Base-by-base conservation (phyloP, 306 rosid species). In the Gleditsia sinensis region DNA sequence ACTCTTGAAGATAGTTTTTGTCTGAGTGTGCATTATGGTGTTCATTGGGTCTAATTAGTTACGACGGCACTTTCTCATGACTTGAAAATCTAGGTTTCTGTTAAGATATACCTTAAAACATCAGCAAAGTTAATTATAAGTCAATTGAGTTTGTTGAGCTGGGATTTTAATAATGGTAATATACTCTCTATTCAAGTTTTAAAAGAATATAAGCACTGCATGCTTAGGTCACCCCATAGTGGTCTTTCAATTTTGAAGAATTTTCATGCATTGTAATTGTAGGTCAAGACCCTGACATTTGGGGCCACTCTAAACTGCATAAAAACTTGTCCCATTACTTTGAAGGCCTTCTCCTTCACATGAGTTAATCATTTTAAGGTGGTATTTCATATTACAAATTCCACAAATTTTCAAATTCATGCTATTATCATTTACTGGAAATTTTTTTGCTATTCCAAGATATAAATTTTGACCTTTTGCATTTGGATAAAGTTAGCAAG, bases 221-320 rank as follows among this genome's bases (percentile, higher is more conserved):
- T 28, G 39, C 21, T 1, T 61, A 61, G 21, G 23, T 19, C 69
- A 19, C 39, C 34, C 46, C 37, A 53, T 51, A 51, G 30, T 71
- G 30, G 23, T 43, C 51, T 71, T 71, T 59, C 74, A 64, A 51
- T 48, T 71, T 78, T 76, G 42, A 49, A 69, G 57, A 48, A 49
- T 60, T 1, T 56, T 19, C n/a, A 21, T 54, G 58, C 37, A 3
- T 48, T 71, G 24, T 49, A 48, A 13, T 57, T 36, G 50, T 51
- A 20, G 68, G 67, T 55, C 51, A 50, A 62, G 71, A 25, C 65
- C 16, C 21, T 70, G 72, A 49, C 77, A 28, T 42, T 37, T 71
- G 39, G 71, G 67, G 65, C 66, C 63, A 25, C 69, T 17, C 50
- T 23, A 21, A 25, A n/a, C 13, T 34, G 23, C 53, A 32, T 28